Evolutionary conservation across 176 grass and related monocot species (phyloP).

Genomic region (Leersia perrieri): DNA sequence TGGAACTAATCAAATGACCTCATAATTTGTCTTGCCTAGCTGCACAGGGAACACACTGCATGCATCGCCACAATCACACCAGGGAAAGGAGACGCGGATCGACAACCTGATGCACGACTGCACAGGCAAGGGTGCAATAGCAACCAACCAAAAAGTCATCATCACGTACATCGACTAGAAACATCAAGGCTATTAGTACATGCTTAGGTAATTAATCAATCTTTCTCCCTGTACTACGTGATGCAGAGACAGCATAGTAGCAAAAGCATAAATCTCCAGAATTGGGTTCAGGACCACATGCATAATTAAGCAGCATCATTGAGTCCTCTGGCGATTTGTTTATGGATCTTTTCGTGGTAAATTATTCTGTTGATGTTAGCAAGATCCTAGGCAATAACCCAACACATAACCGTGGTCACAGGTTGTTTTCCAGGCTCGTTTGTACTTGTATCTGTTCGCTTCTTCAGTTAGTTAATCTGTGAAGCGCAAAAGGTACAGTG

Average conservation of each 20-base stretch:
- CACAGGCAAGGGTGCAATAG: not conserved
- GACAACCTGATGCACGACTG: slow-evolving; percentile 17
- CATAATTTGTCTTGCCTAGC: slow-evolving; percentile 36
- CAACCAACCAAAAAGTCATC: slow-evolving; percentile 24
- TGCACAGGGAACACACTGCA: slow-evolving; percentile 26
- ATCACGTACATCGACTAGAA: not conserved
- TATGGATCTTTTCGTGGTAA: not conserved
- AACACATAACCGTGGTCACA: slow-evolving; percentile 24
- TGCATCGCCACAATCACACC: not conserved
- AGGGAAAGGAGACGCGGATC: not conserved
- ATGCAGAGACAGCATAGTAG: not conserved
- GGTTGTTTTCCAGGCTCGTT: slow-evolving; percentile 26
- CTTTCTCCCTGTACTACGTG: not conserved
- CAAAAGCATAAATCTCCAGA: not conserved
- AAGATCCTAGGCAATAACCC: slow-evolving; percentile 39
- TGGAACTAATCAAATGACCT: slow-evolving; percentile 33
- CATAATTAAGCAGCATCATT: not conserved
- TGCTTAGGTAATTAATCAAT: not conserved
- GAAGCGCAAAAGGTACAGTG: not conserved
- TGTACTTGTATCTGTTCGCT: not conserved
- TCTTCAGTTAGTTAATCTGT: not conserved
- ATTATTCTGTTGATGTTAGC: slow-evolving; percentile 9
- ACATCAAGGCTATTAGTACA: not conserved
- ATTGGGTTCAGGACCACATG: slow-evolving; percentile 43
- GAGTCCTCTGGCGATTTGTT: not conserved